Base-by-base conservation (phyloP, 2,329 filamentous ascomycete genomes). In the Fusarium equiseti region DNA sequence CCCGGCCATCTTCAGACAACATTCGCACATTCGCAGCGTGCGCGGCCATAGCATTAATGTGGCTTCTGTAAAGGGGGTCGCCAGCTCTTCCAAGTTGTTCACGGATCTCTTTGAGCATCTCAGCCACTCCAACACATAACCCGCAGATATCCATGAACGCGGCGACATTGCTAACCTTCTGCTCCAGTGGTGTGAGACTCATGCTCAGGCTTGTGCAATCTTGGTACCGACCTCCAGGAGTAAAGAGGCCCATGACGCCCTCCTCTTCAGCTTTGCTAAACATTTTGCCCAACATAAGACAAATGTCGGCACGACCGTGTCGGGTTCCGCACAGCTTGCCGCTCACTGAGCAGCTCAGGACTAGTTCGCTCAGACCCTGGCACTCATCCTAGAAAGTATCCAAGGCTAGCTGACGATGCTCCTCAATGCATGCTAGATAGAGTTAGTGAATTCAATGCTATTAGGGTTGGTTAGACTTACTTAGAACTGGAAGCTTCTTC, bases 21-120 rank as follows among this genome's bases (percentile, higher is more conserved):
- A 69, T 69, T 26, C n/a, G 42, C 20, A 60, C 38, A 22, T 55
- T 68, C 22, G 42, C n/a, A 16, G 65, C 66, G 13, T 69, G 66
- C 3, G 24, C 35, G 15, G 35, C 18, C 46, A 69, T 26, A 20
- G 50, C 18, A 13, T 49, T 24, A 13, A 69, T 16, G 22, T 69
- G 65, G 27, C 12, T 32, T 15, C 32, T 16, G 24, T 65, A 65
- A 16, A 69, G 24, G 20, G 66, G 66, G 31, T 68, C 64, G 6
- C 15, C 26, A 9, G 53, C 52, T 27, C 29, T 55, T 6, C 5
- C 32, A 10, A 50, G 31, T 26, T 61, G 66, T 8, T 24, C 22
- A 18, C 29, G 43, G 13, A 66, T 35, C 42, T 53, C 50, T 10
- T 46, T 51, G 8, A 69, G 5, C 26, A 52, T 49, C 13, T 49